Evolutionary conservation across 345 rosid species (phyloP), one percentile per base, ranked within the genome.

Genomic region (Hevea brasiliensis): DNA sequence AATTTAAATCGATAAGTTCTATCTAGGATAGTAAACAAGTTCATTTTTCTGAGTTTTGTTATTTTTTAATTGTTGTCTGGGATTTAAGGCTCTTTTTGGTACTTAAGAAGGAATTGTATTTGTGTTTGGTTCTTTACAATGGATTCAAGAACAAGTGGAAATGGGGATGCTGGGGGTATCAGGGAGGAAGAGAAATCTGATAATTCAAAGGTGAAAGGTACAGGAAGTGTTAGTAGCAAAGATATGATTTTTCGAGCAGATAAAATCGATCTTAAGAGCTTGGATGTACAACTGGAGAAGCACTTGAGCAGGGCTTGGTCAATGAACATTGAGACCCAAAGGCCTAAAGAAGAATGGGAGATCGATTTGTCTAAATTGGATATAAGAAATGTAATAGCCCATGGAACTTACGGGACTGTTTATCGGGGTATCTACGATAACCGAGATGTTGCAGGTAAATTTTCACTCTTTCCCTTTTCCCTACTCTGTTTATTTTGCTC

Each of bases 371-470:
- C 92, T 20, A 95, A 92, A 76, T 74, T 95, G 81, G 89, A 87
- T 27, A 74, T 89, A 12, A 83, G 77, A 26, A 35, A 83, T 67
- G 89, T 80, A 41, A 76, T 95, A 47, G 97, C 99, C 77, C 84
- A 75, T 71, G 99, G 99, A 24, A 86, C 97, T 68, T 92, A 85
- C 81, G 99, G 99, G 12, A 91, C 84, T 0, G 97, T 95, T 62
- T 92, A 85, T 76, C 80, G 88, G 1, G 97, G 92, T 24, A 75
- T 73, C 35, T 95, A 95, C 71, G 97, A 91, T 81, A 75, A 68
- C 41, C 94, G 85, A 82, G 93, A 82, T 73, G 97, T 95, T 77
- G 99, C 99, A 71, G 99, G 98, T 94, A 87, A 71, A 35, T 18
- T 53, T 67, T 58, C 40, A 72, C 56, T 21, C 2, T 42, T 40